A percentile compares a stretch with the other conserved stretches of the same genome.
Conservation (phyloP, 192 early-diverging fungal genomes). For the Rhizoclosmatium globosum region DNA sequence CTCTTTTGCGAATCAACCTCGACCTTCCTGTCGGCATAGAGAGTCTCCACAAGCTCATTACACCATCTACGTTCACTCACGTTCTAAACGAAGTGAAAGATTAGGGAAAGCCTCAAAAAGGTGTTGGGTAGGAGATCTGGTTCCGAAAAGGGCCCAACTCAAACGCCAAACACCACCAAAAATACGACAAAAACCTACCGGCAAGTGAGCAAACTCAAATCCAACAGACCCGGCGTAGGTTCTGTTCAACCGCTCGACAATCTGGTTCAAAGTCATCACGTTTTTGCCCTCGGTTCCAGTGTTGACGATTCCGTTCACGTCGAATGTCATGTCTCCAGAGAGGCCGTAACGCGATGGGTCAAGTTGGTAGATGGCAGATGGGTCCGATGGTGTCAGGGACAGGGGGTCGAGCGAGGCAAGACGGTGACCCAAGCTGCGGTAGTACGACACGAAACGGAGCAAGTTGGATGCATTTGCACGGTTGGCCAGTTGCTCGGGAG, state of each 20-base stretch:
- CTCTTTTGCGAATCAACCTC: conserved; percentile 71
- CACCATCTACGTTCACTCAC: conserved; percentile 90
- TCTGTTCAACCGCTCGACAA: conserved; percentile 74
- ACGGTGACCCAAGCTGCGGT: conserved; percentile 81
- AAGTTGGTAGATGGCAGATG: conserved; percentile 64
- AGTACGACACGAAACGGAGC: conserved; percentile 78
- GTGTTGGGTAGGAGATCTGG: neutral
- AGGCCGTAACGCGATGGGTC: conserved; percentile 88
- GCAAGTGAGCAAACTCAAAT: conserved; percentile 95
- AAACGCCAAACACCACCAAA: neutral
- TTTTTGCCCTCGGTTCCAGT: conserved; percentile 52
- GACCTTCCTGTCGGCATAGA: conserved; percentile 65
- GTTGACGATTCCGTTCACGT: conserved; percentile 79
- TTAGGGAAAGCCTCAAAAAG: neutral
- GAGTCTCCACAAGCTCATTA: conserved; percentile 78
- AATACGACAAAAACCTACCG: conserved; percentile 55
- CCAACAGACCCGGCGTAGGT: conserved; percentile 81
- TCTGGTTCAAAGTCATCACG: conserved; percentile 69
- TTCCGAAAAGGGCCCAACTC: neutral
- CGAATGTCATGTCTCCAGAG: conserved; percentile 61
- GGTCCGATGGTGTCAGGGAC: conserved; percentile 67
- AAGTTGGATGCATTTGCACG: conserved; percentile 84
- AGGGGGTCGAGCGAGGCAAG: conserved; percentile 90
- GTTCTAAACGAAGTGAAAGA: conserved; percentile 51
- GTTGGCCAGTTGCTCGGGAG: conserved; percentile 81